Evolutionary conservation across 768 basidiomycete genomes (phyloP), one percentile per base, ranked within the genome.

Genomic region (Piloderma croceum): DNA sequence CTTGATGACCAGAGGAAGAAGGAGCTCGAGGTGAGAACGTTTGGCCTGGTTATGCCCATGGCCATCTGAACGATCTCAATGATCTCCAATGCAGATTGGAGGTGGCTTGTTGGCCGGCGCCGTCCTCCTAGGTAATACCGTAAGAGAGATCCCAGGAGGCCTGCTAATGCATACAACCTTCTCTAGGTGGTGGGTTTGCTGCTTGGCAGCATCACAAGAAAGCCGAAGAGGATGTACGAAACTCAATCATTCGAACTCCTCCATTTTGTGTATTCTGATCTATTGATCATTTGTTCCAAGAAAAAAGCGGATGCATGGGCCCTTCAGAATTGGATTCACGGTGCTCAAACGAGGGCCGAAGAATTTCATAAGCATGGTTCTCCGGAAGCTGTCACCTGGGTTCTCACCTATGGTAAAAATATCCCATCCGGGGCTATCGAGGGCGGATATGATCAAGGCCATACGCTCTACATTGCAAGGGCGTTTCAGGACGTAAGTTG

Each of bases 361-460:
- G 59, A 67, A 7, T 82, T 68, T 63, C 56, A 65, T 48, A 50
- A 52, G 10, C 56, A 69, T 15, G 72, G 71, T 1, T 68, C 69
- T 15, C 54, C 56, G 0, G 66, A 55, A 1, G 77, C 81, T 3
- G 67, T 69, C 10, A 75, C 74, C 17, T 89, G 85, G 85, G 49
- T 83, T 24, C 67, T 79, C 36, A 73, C 65, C 27, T 62, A 76
- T 31, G 81, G 81, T 37, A 76, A 64, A 51, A 54, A 67, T 24
- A 81, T 86, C 42, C 84, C 84, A 21, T 52, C 50, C 3, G 64
- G 65, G 37, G 81, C 83, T 19, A 70, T 87, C 43, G 54, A 60
- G 25, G 78, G 76, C 7, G 81, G 77, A 11, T 65, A 70, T 43
- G 77, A 81, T 50, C 51, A 73, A 7, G 69, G 69, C 23, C 58